Base-by-base conservation (phyloP, 192 early-diverging fungal genomes). In the Entophlyctis luteolus region DNA sequence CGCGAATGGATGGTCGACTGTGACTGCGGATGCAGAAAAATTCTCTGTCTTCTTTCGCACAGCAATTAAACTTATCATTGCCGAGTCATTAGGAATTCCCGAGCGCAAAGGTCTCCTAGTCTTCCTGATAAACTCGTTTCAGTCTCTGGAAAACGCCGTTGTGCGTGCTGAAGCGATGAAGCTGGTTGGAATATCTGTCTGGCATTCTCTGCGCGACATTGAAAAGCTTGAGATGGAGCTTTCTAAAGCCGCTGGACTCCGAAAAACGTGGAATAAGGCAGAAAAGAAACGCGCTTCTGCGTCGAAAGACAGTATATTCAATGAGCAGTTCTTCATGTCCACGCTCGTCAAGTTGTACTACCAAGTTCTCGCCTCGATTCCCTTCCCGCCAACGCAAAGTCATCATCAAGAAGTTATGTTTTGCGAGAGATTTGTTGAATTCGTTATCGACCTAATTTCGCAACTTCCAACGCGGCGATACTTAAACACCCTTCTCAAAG, bases 381-480 rank as follows among this genome's bases (percentile, higher is more conserved):
- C 80, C 23, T 71, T 70, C 27, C 62, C 49, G 25, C 82, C 76
- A 38, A 72, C 50, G 47, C 18, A 72, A 57, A 71, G 67, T 4
- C 45, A 75, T 37, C 22, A 59, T 48, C 82, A 87, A 32, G 67
- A 73, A 1, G 49, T 91, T 27, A 67, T 68, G 25, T 94, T 90
- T 55, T 79, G 78, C 54, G 86, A 86, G 33, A 81, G 90, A 23
- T 86, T 88, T 54, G 57, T 96, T 10, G 93, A 97, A 75, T 82
- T 99, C 20, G 63, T 99, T 42, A 89, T 94, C 10, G 91, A 93
- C 62, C 72, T 99, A 6, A 86, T 89, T 56, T 82, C 91, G 18
- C 95, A 97, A 76, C 74, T 98, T 54, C 86, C 94, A 2, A 98
- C 95, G 1, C 88, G 95, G n/a, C 86, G 95, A 35, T 93, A 84